A percentile compares a stretch with the other conserved stretches of the same genome.
These are phyloP conservation scores for Diaporthe sp. DNA, from an alignment of 2,329 filamentous ascomycete genomes.

Conservation along the genomic window DNA sequence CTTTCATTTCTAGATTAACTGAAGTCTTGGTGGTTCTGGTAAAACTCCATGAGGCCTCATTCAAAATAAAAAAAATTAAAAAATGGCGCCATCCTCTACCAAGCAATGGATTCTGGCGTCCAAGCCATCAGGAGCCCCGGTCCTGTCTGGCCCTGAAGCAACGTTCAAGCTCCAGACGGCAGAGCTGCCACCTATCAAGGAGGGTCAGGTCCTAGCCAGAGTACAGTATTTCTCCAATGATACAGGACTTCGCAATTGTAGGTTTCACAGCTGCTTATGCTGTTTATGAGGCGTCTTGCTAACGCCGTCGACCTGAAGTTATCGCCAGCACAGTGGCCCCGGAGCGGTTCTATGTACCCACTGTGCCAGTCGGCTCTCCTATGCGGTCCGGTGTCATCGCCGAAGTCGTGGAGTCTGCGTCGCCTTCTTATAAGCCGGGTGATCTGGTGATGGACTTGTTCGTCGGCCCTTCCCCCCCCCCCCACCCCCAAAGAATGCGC, in stretches of 20 bases:
- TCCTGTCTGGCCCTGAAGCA: constrained; percentile 41
- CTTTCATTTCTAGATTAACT: not conserved
- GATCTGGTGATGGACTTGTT: constrained; percentile 40
- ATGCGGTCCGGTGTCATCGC: constrained; percentile 44
- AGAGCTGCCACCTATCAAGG: constrained; percentile 39
- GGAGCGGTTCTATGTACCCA: constrained; percentile 42
- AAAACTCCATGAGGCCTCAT: not conserved
- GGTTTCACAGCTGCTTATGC: not conserved
- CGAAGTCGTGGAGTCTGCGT: constrained; percentile 42
- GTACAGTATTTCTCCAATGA: constrained; percentile 45
- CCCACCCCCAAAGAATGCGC: no score
- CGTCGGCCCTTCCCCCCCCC: not conserved
- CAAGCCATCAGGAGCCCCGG: constrained; percentile 40
- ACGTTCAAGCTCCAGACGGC: constrained; percentile 43
- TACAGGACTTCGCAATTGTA: constrained; percentile 42
- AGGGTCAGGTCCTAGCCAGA: constrained; percentile 41
- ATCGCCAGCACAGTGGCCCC: constrained; percentile 41
- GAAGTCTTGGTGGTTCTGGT: not conserved
- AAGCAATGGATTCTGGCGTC: constrained; percentile 44
- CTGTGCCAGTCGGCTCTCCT: constrained; percentile 40
- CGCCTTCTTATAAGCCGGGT: constrained; percentile 37
- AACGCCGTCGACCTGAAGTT: constrained; percentile 20
- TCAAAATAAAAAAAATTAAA: no score
- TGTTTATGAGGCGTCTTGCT: not conserved
- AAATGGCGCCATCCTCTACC: constrained; percentile 34